Evolutionary conservation across 164 flowering plant species (phyloP).

Genomic region (Chimonanthus praecox): DNA sequence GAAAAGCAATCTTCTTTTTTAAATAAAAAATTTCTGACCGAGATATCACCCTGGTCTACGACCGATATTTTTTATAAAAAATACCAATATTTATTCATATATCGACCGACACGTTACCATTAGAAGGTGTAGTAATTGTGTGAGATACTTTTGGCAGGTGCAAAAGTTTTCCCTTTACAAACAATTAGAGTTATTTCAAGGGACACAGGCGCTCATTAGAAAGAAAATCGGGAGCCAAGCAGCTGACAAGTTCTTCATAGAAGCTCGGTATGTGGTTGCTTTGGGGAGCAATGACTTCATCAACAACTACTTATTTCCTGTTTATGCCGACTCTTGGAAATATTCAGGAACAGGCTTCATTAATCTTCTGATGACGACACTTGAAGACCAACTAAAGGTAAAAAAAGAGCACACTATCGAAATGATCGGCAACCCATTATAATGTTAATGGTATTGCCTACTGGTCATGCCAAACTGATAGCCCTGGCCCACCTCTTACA

Average conservation of each 20-base stretch:
- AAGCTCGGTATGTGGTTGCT: constrained; percentile 70
- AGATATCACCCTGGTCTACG: too few relatives aligned
- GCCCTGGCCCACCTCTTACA: too few relatives aligned
- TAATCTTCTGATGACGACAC: constrained; percentile 55
- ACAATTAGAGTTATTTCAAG: constrained; percentile 80
- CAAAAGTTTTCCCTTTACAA: constrained; percentile 64
- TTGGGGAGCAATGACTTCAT: constrained; percentile 96
- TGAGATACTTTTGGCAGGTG: constrained; percentile 33
- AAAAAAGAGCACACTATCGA: neutral
- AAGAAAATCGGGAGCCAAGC: constrained; percentile 47
- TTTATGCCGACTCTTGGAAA: constrained; percentile 62
- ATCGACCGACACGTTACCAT: neutral
- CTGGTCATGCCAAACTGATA: too few relatives aligned
- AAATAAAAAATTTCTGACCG: too few relatives aligned
- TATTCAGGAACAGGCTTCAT: constrained; percentile 56
- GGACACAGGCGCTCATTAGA: constrained; percentile 55
- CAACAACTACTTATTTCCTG: constrained; percentile 81
- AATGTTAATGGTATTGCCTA: too few relatives aligned
- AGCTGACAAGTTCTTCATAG: constrained; percentile 64
- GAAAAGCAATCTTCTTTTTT: too few relatives aligned
- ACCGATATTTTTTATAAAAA: too few relatives aligned
- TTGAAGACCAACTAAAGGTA: constrained; percentile 60
- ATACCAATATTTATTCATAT: too few relatives aligned
- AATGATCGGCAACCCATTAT: neutral
- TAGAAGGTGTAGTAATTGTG: neutral